Percentiles rank a stretch among this genome's conserved stretches.
These are phyloP conservation scores for Annona cherimola DNA, from an alignment of 164 flowering plant genomes.

Conservation along the genomic window DNA sequence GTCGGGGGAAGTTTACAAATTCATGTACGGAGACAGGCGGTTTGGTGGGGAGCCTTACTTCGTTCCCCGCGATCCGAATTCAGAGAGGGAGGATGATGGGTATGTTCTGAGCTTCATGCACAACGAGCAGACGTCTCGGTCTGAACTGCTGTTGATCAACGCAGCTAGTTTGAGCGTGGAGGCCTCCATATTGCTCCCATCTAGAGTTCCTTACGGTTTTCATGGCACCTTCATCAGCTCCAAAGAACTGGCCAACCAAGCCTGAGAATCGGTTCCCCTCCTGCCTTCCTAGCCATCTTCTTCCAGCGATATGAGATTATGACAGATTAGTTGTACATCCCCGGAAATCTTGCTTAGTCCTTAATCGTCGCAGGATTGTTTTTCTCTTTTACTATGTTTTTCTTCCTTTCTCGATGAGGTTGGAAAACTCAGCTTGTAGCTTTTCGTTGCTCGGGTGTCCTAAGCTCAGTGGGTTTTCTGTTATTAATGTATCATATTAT, in stretches of 20 bases:
- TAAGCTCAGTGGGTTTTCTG: slow-evolving; percentile 29
- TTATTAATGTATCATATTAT: too few species aligned
- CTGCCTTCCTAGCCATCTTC: background rate
- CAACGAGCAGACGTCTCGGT: slow-evolving; percentile 40
- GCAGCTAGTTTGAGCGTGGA: slow-evolving; percentile 22
- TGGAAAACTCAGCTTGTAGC: slow-evolving; percentile 23
- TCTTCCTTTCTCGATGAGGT: background rate
- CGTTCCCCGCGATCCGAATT: slow-evolving; percentile 33
- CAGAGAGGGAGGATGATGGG: slow-evolving; percentile 68
- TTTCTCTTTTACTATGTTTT: background rate
- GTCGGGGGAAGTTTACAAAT: slow-evolving; percentile 60
- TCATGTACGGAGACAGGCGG: slow-evolving; percentile 42
- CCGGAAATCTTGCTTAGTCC: slow-evolving; percentile 23
- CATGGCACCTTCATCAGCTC: slow-evolving; percentile 55
- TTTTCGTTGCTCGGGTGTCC: slow-evolving; percentile 17
- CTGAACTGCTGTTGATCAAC: slow-evolving; percentile 30
- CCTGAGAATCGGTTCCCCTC: background rate
- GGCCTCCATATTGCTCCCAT: slow-evolving; percentile 30
- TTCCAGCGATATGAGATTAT: slow-evolving; percentile 6
- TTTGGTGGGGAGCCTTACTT: slow-evolving; percentile 90
- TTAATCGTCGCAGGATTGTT: background rate
- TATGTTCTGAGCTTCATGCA: slow-evolving; percentile 68
- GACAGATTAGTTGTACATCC: slow-evolving; percentile 26
- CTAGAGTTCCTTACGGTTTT: slow-evolving; percentile 48
- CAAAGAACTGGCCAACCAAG: slow-evolving; percentile 49